Percentiles rank a stretch among this genome's conserved stretches.
These are phyloP conservation scores for Laguncularia racemosa DNA, from an alignment of 345 rosid genomes.

Conservation along the genomic window DNA sequence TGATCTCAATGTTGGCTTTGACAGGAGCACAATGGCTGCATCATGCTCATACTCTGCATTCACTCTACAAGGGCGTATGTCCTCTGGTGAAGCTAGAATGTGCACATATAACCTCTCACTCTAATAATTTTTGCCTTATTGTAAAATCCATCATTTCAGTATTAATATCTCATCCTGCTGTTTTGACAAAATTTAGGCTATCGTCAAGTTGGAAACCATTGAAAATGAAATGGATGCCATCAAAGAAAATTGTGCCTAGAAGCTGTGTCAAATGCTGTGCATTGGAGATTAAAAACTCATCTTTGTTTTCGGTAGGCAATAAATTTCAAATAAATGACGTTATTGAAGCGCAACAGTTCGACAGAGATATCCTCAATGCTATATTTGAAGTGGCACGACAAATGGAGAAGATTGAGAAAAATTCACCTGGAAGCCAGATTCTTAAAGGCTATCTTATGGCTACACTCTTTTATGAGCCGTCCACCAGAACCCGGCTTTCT, in stretches of 20 bases:
- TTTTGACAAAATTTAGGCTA: slow-evolving; percentile 13
- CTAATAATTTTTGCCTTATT: slow-evolving; percentile 1
- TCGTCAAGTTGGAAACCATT: slow-evolving; percentile 13
- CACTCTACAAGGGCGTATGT: background rate
- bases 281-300: slow-evolving; percentile 21
- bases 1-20: background rate
- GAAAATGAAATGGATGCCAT: slow-evolving; percentile 16
- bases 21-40: slow-evolving; percentile 10
- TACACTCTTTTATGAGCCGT: slow-evolving; percentile 92
- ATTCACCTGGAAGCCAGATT: slow-evolving; percentile 63
- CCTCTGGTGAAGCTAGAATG: background rate
- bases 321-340: slow-evolving; percentile 78
- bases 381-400: slow-evolving; percentile 77
- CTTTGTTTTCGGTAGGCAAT: slow-evolving; percentile 23
- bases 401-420: slow-evolving; percentile 78
- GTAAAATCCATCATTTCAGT: background rate
- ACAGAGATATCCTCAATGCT: slow-evolving; percentile 62
- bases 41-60: slow-evolving; percentile 1
- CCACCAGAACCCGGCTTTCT: slow-evolving; percentile 92
- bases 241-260: slow-evolving; percentile 3
- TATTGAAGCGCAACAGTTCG: slow-evolving; percentile 92
- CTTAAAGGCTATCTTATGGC: slow-evolving; percentile 93
- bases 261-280: slow-evolving; percentile 30
- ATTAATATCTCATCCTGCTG: slow-evolving; percentile 16
- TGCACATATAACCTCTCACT: background rate